Evolutionary conservation across 495 filamentous ascomycete species (phyloP), one percentile per base, ranked within the genome.

Genomic region (Acidomyces sp.): DNA sequence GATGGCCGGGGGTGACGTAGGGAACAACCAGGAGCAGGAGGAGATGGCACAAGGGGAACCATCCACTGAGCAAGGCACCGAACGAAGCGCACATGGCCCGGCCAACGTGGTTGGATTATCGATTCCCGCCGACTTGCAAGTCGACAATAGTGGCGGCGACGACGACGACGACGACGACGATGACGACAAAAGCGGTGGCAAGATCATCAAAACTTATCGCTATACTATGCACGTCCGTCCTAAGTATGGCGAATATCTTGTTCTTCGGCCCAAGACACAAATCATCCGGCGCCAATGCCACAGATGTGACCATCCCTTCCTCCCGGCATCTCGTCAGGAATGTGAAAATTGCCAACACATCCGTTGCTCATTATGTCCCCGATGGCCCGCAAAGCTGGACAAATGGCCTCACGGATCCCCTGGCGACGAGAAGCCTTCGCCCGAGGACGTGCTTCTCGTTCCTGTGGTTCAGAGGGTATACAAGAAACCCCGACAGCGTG

Each of bases 321-420:
- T 76, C 37, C 52, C 54, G 18, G 34, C 53, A 10, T 39, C 43
- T 10, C 33, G 45, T 25, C 48, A 48, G 22, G 34, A 41, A 17
- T 93, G 86, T 55, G 59, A 61, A 11, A 71, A 67, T 42, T 95
- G 87, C 57, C 64, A 66, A 28, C 86, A 95, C 61, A 53, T 68
- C 18, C 78, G 85, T 24, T 93, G 86, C 72, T 79, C 74, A 47
- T 72, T 70, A 43, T 93, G 87, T 61, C 86, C 84, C 10, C 65
- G 87, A 24, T 78, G 82, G 44, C 84, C 85, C 34, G 58, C 78
- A 19, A 84, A 83, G 57, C 70, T 72, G 38, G 63, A 80, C 34
- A 85, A 81, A 52, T 83, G 82, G 50, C 78, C 82, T 0, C 70
- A 80, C 49, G 84, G 82, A 16, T 88, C 85, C 58, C 80, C 82